Evolutionary conservation across 1,139 yeast genomes (phyloP).

Genomic region (Debaryomyces robertsiae): DNA sequence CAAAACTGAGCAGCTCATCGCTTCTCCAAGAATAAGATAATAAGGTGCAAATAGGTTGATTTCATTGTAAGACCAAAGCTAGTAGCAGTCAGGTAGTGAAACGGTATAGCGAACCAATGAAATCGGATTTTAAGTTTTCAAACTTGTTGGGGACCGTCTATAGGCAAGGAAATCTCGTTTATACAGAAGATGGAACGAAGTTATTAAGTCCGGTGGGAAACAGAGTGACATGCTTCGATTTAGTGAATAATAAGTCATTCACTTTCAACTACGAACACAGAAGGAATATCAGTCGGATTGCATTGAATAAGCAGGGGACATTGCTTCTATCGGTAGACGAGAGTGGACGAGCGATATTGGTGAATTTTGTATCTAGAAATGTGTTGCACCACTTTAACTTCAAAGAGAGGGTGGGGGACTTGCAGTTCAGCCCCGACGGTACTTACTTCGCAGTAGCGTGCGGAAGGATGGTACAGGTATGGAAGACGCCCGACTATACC

Average conservation of each 20-base stretch:
- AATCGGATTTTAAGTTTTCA: constrained; percentile 62
- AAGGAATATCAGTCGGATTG: constrained; percentile 76
- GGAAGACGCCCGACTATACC: constrained; percentile 84
- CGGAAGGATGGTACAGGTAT: constrained; percentile 82
- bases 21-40: constrained; percentile 7
- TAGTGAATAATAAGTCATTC: constrained; percentile 79
- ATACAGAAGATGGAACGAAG: constrained; percentile 82
- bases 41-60: neutral
- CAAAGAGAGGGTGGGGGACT: constrained; percentile 71
- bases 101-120: constrained; percentile 39
- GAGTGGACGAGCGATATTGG: constrained; percentile 92
- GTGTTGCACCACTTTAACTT: constrained; percentile 96
- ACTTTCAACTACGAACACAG: constrained; percentile 94
- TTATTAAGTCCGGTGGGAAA: constrained; percentile 93
- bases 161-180: constrained; percentile 85
- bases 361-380: constrained; percentile 78
- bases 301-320: constrained; percentile 80
- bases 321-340: constrained; percentile 83
- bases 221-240: constrained; percentile 85
- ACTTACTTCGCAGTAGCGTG: constrained; percentile 82
- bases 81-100: too few species aligned
- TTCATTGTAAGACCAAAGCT: too few species aligned
- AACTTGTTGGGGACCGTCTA: constrained; percentile 94
- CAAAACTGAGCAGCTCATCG: constrained; percentile 15
- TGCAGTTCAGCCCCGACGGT: constrained; percentile 90